Conservation (phyloP, 2,329 filamentous ascomycete species). For the Fusarium sublunatum region DNA sequence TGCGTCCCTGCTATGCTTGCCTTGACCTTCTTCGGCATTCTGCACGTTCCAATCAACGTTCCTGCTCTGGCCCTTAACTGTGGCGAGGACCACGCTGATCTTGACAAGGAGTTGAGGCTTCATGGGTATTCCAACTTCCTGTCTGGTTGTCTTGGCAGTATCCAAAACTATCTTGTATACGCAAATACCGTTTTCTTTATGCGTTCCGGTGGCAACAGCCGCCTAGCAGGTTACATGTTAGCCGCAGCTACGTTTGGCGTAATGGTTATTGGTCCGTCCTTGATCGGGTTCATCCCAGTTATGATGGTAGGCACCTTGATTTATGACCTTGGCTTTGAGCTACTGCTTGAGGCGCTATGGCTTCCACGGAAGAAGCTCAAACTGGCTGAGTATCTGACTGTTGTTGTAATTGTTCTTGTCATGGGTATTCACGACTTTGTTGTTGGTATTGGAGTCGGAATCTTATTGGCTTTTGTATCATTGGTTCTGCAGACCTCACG, state of each 20-base stretch:
- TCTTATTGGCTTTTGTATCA: conserved; percentile 89
- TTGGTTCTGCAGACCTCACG: conserved; percentile 92
- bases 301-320: conserved; percentile 97
- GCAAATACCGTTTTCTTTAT: conserved; percentile 98
- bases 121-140: conserved; percentile 94
- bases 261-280: conserved; percentile 84
- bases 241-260: conserved; percentile 83
- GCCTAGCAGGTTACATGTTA: conserved; percentile 86
- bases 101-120: conserved; percentile 90
- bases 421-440: conserved; percentile 99
- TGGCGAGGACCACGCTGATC: conserved; percentile 90
- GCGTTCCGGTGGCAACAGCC: conserved; percentile 86
- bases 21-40: conserved; percentile 94
- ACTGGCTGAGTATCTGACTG: conserved; percentile 87
- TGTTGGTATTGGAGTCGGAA: conserved; percentile 89
- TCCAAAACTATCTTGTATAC: conserved; percentile 97
- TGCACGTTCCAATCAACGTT: conserved; percentile 98
- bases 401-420: conserved; percentile 88
- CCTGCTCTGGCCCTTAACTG: conserved; percentile 90
- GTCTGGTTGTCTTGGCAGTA: conserved; percentile 87
- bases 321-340: conserved; percentile 92
- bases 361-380: conserved; percentile 90
- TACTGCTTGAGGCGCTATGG: conserved; percentile 88
- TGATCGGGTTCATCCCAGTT: conserved; percentile 94
- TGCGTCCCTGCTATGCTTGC: conserved; percentile 96